These are phyloP conservation scores for Dictyostelium intermedium DNA, from an alignment of 78 protist genomes.

Conservation along the genomic window DNA sequence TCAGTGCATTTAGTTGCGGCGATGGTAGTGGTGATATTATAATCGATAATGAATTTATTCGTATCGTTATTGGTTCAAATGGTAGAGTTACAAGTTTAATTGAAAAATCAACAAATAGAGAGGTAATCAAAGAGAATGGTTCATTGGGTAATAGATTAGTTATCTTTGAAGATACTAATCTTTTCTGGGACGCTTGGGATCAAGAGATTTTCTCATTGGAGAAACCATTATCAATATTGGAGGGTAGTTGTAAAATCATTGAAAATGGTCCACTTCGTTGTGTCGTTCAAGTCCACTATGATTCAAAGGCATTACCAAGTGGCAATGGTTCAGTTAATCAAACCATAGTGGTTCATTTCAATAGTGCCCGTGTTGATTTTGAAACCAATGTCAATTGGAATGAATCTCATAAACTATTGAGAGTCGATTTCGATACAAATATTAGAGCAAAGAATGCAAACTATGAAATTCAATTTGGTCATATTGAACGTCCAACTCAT, in stretches of 20 bases:
- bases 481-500: slow-evolving; percentile 88
- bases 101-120: background rate
- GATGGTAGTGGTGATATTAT: background rate
- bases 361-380: slow-evolving; percentile 42
- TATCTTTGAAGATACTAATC: slow-evolving; percentile 77
- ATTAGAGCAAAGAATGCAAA: slow-evolving; percentile 67
- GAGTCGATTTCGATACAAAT: slow-evolving; percentile 87
- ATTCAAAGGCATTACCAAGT: background rate
- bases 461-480: slow-evolving; percentile 90
- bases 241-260: background rate
- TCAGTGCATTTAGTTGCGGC: background rate
- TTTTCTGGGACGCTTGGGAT: slow-evolving; percentile 92
- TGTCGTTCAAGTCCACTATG: background rate
- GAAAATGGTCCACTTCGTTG: slow-evolving; percentile 50
- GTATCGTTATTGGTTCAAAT: background rate
- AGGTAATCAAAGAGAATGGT: background rate
- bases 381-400: slow-evolving; percentile 83
- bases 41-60: background rate
- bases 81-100: background rate
- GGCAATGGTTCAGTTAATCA: background rate
- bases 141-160: background rate
- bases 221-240: slow-evolving; percentile 3
- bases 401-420: slow-evolving; percentile 76
- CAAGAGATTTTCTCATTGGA: slow-evolving; percentile 51
- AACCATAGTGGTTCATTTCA: background rate